phyloP scores from a whole-genome alignment of 2,329 filamentous ascomycete species.

The Coniochaeta pulveracea region DNA sequence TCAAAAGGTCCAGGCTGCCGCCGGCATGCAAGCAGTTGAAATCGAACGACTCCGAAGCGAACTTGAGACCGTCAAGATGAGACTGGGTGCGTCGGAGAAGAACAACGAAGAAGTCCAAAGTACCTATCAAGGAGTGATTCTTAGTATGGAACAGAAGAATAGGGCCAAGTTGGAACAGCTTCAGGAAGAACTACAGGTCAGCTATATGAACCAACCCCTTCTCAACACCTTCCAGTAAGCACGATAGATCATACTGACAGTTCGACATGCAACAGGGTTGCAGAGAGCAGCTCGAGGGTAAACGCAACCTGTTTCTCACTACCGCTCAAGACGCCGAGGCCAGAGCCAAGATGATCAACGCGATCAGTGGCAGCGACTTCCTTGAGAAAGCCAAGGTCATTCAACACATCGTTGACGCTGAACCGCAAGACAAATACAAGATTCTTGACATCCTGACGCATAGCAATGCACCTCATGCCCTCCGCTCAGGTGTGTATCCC shows the following conservation, averaged over 20 bases:
- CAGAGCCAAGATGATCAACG: not conserved
- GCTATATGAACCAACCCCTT: not conserved
- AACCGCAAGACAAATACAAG: conserved; percentile 1
- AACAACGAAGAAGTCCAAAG: conserved; percentile 3
- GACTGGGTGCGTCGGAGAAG: not conserved
- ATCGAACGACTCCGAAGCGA: not conserved
- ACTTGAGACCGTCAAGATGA: not conserved
- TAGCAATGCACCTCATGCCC: conserved; percentile 1
- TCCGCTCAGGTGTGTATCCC: too few species aligned
- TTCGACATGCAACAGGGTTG: too few species aligned
- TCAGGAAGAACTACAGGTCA: not conserved
- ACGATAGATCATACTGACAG: not conserved
- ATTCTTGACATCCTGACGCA: conserved; percentile 2
- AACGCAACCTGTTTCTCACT: conserved; percentile 2
- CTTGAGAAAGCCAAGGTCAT: conserved; percentile 1
- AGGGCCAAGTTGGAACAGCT: not conserved
- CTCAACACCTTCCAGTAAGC: not conserved
- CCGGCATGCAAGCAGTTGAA: conserved; percentile 1
- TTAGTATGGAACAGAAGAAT: not conserved
- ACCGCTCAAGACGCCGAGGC: conserved; percentile 1
- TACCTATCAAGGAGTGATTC: not conserved
- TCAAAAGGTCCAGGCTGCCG: conserved; percentile 1
- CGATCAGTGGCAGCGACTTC: not conserved
- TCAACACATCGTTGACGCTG: not conserved
- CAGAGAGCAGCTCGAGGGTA: conserved; percentile 3